Conservation (phyloP, 2,329 filamentous ascomycete genomes). For the Stagonosporopsis tanaceti region DNA sequence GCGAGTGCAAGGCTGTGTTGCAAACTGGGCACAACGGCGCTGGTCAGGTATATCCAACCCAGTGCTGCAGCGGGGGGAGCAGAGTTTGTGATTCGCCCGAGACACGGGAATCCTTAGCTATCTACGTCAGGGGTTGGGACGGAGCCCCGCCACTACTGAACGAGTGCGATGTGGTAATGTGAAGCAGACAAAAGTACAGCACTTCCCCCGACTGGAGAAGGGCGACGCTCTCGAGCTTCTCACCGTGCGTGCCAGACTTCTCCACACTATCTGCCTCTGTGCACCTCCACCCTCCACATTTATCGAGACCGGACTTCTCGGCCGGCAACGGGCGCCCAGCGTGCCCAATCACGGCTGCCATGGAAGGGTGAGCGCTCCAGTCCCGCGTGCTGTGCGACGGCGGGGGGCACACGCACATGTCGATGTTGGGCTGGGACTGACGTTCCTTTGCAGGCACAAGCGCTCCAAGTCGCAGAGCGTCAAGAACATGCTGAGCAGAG, state of each 20-base stretch:
- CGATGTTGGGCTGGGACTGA: conserved; percentile 14
- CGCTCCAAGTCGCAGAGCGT: conserved; percentile 52
- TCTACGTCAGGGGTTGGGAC: conserved; percentile 13
- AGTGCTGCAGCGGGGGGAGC: conserved; percentile 9
- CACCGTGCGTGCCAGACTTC: not conserved
- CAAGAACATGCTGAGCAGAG: conserved; percentile 48
- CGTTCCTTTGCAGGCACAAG: conserved; percentile 48
- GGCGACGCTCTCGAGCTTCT: not conserved
- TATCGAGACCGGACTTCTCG: conserved; percentile 19
- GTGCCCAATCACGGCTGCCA: conserved; percentile 32
- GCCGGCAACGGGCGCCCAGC: conserved; percentile 19
- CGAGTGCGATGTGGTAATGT: conserved; percentile 9
- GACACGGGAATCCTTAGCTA: conserved; percentile 13
- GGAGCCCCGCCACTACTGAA: conserved; percentile 20
- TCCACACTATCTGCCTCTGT: conserved; percentile 1
- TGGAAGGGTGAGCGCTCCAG: conserved; percentile 45
- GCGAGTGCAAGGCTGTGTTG: conserved; percentile 14
- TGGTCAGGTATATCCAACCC: conserved; percentile 10
- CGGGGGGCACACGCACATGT: conserved; percentile 13
- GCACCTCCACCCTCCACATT: conserved; percentile 10
- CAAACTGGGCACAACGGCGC: conserved; percentile 8
- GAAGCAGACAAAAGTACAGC: conserved; percentile 10
- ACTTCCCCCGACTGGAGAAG: conserved; percentile 1
- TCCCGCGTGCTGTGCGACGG: conserved; percentile 20
- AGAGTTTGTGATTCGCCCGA: conserved; percentile 9